Evolutionary conservation across 306 rosid species (phyloP).

Genomic region (Corylus avellana): DNA sequence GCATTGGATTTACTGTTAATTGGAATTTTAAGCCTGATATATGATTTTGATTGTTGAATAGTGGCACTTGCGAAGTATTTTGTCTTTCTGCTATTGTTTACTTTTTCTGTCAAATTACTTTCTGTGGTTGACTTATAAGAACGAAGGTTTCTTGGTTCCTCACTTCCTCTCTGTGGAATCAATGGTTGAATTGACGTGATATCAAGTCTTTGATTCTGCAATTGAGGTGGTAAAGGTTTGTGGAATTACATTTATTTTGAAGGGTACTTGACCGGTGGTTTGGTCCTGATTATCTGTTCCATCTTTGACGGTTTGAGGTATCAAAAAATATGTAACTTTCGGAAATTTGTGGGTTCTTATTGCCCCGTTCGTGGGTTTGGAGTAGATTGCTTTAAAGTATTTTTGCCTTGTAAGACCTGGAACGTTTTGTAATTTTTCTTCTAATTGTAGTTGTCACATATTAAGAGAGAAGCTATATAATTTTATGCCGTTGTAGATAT

Average conservation of each 20-base stretch:
- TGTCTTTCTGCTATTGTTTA: neutral
- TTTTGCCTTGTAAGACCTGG: neutral
- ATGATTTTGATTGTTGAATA: neutral
- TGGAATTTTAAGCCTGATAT: neutral
- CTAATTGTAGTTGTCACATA: neutral
- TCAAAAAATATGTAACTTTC: neutral
- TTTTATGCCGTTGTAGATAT: neutral
- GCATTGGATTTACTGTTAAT: neutral
- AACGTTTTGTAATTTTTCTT: neutral
- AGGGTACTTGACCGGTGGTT: constrained; percentile 5
- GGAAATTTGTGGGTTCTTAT: neutral
- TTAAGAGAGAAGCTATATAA: neutral
- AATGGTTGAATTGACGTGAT: neutral
- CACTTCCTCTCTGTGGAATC: neutral
- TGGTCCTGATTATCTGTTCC: neutral
- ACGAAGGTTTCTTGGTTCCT: neutral
- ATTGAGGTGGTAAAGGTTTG: constrained; percentile 2
- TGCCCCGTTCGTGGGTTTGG: neutral
- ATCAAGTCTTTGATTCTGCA: neutral
- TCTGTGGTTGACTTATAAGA: neutral
- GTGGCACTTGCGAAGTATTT: neutral
- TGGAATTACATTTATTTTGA: neutral
- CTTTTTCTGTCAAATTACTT: neutral
- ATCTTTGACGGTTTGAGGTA: neutral
- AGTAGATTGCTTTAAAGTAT: neutral